phyloP scores from a whole-genome alignment of 257 asterid species.

The Solanum tarijense region DNA sequence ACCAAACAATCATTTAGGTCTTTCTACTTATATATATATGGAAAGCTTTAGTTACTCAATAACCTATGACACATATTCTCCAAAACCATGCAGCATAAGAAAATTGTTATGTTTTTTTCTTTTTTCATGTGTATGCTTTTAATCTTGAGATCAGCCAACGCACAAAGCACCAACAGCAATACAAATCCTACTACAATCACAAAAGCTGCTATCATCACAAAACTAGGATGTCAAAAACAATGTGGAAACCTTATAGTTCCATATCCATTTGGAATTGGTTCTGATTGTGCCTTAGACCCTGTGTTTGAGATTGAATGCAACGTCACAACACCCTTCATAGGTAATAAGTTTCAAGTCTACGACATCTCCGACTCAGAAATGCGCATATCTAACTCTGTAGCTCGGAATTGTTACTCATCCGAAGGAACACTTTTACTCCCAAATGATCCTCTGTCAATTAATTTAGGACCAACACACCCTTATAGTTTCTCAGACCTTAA shows the following conservation, averaged over 20 bases:
- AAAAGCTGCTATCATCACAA: constrained; percentile 17
- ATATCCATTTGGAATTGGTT: constrained; percentile 28
- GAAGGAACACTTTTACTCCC: not conserved
- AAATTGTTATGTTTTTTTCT: too few relatives aligned
- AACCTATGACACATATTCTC: too few relatives aligned
- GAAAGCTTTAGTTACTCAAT: too few relatives aligned
- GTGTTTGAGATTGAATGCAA: constrained; percentile 40
- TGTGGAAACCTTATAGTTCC: constrained; percentile 31
- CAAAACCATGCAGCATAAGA: too few relatives aligned
- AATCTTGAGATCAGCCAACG: constrained; percentile 4
- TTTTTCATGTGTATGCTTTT: not conserved
- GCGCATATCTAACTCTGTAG: constrained; percentile 32
- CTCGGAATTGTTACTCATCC: constrained; percentile 18
- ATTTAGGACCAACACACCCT: constrained; percentile 10
- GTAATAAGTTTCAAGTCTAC: not conserved
- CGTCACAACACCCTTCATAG: not conserved
- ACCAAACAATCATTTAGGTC: accelerated
- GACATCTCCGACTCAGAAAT: constrained; percentile 42
- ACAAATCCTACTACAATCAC: not conserved
- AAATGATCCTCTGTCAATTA: not conserved
- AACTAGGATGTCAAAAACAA: constrained; percentile 20
- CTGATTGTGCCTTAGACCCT: constrained; percentile 14
- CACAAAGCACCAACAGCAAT: constrained; percentile 1
- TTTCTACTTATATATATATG: too few relatives aligned
- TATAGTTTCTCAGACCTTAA: constrained; percentile 40